Conservation (phyloP, 1,139 yeast genomes). For the Suhomyces maxii region DNA sequence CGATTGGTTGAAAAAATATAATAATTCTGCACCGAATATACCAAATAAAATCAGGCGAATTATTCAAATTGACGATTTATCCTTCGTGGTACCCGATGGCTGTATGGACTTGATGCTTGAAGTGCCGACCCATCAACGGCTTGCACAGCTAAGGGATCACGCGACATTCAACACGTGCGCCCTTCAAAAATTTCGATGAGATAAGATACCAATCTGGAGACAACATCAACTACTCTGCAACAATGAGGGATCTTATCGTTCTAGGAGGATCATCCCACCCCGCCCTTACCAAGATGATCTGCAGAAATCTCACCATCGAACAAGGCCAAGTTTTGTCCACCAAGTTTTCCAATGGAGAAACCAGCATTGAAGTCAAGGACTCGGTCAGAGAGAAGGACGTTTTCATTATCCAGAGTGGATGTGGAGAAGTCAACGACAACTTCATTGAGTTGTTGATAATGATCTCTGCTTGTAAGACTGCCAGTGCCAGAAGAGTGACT, state of each 20-base stretch:
- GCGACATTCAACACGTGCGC: not conserved
- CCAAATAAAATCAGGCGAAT: too few relatives aligned
- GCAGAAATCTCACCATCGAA: slow-evolving; percentile 61
- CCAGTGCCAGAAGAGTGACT: slow-evolving; percentile 90
- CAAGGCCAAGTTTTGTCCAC: slow-evolving; percentile 56
- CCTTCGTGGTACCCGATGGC: too few relatives aligned
- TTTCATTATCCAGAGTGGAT: slow-evolving; percentile 76
- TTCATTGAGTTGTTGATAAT: slow-evolving; percentile 85
- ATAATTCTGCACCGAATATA: too few relatives aligned
- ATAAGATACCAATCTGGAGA: not conserved
- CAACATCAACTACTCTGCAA: not conserved
- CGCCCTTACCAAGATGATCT: slow-evolving; percentile 58
- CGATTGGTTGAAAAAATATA: too few relatives aligned
- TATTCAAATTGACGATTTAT: too few relatives aligned
- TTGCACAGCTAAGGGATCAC: too few relatives aligned
- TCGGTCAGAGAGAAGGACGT: slow-evolving; percentile 94
- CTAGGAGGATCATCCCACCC: slow-evolving; percentile 80
- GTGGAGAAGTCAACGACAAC: slow-evolving; percentile 89
- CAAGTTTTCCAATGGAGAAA: slow-evolving; percentile 83
- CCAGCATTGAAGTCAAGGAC: slow-evolving; percentile 78
- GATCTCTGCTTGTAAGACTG: slow-evolving; percentile 93
- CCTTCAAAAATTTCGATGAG: slow-evolving; percentile 8
- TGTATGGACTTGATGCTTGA: too few relatives aligned
- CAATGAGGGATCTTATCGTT: slow-evolving; percentile 74
- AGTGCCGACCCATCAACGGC: not conserved